Evolutionary conservation across 192 early-diverging fungal species (phyloP).

Genomic region (Coemansia sp.): DNA sequence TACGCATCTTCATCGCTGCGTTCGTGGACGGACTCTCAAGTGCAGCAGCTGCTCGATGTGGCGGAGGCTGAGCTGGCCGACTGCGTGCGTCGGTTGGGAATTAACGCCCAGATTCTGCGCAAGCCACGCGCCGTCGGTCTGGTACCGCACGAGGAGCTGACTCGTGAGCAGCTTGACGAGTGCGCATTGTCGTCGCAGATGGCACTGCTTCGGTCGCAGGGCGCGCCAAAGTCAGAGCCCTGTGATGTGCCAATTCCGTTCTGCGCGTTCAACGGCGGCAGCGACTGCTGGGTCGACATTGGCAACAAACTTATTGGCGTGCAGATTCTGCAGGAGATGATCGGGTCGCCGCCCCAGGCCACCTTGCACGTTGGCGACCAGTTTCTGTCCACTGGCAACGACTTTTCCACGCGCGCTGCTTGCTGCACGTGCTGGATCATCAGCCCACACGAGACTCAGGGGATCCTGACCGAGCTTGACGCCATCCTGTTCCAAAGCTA

Average conservation of each 20-base stretch:
- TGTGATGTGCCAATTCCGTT: conserved; percentile 69
- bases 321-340: conserved; percentile 66
- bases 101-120: conserved; percentile 65
- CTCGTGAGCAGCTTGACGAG: conserved; percentile 85
- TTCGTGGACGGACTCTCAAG: conserved; percentile 56
- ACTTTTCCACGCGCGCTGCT: conserved; percentile 75
- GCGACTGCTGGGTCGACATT: conserved; percentile 90
- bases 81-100: conserved; percentile 63
- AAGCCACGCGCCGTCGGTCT: conserved; percentile 79
- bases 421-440: conserved; percentile 92
- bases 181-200: conserved; percentile 74
- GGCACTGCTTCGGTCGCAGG: conserved; percentile 57
- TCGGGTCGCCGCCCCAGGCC: conserved; percentile 57
- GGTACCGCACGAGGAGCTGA: conserved; percentile 59
- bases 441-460: conserved; percentile 78
- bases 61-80: conserved; percentile 65
- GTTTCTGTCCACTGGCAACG: conserved; percentile 90
- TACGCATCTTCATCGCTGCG: conserved; percentile 27
- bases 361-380: conserved; percentile 90
- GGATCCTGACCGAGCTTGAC: conserved; percentile 65
- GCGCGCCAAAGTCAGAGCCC: conserved; percentile 55
- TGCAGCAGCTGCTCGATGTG: conserved; percentile 68
- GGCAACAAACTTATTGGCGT: conserved; percentile 95
- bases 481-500: neutral
- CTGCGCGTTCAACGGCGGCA: conserved; percentile 91